These are phyloP conservation scores for Apiotrichum sp. DNA, from an alignment of 1,284 basidiomycete species.

Conservation along the genomic window DNA sequence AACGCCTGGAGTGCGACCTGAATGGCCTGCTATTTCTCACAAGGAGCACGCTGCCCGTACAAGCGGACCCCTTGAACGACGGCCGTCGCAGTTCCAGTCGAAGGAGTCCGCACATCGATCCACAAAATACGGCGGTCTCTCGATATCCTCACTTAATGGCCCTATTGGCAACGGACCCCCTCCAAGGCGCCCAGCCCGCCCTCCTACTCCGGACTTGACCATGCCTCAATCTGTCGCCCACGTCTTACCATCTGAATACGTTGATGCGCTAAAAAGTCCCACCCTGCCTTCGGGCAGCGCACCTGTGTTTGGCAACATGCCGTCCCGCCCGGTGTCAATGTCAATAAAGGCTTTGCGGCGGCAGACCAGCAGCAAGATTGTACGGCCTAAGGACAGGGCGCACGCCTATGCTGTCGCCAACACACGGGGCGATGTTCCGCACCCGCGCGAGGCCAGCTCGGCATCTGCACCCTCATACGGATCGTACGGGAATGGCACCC, in stretches of 20 bases:
- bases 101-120: not conserved
- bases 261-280: slow-evolving; percentile 6
- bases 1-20: not conserved
- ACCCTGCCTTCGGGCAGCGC: not conserved
- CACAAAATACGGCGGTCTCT: not conserved
- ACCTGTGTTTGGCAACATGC: not conserved
- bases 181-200: slow-evolving; percentile 9
- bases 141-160: not conserved
- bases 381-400: slow-evolving; percentile 2
- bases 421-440: not conserved
- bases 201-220: slow-evolving; percentile 16
- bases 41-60: slow-evolving; percentile 9
- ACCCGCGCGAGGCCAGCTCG: not conserved
- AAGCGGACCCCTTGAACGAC: not conserved
- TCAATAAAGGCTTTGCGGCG: not conserved
- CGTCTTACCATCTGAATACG: slow-evolving; percentile 5
- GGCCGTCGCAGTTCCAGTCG: not conserved
- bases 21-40: slow-evolving; percentile 21
- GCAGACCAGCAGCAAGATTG: not conserved
- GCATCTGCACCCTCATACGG: not conserved
- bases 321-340: slow-evolving; percentile 6
- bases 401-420: slow-evolving; percentile 6
- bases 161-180: not conserved
- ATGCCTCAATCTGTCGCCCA: slow-evolving; percentile 4
- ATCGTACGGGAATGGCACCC: not conserved